phyloP scores from a whole-genome alignment of 2,329 filamentous ascomycete genomes.

The Colletotrichum sojae region DNA sequence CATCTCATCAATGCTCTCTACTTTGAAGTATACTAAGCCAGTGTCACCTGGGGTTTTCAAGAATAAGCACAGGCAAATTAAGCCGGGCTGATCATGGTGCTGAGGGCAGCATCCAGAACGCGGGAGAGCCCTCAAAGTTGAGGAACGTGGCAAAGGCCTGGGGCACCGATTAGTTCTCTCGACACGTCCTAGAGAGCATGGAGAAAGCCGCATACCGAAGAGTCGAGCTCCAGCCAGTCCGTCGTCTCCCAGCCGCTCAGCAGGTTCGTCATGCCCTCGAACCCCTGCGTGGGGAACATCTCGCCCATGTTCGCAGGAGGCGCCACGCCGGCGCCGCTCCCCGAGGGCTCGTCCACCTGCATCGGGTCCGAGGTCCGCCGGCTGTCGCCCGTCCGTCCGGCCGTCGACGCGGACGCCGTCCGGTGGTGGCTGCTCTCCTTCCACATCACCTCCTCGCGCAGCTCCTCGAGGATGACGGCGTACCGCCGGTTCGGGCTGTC shows the following conservation, averaged over 20 bases:
- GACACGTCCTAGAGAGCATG: neutral
- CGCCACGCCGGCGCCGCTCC: neutral
- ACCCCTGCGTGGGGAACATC: constrained; percentile 29
- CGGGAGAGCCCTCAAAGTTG: constrained; percentile 37
- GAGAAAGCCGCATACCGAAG: constrained; percentile 43
- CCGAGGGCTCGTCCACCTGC: constrained; percentile 20
- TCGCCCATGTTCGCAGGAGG: constrained; percentile 32
- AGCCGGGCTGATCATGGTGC: neutral
- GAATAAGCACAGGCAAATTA: neutral
- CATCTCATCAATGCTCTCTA: too few species aligned
- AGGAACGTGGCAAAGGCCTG: constrained; percentile 42
- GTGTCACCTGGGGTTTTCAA: neutral
- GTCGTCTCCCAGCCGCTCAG: constrained; percentile 48
- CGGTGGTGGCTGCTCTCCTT: constrained; percentile 8
- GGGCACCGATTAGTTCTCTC: constrained; percentile 19
- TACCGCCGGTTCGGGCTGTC: constrained; percentile 64
- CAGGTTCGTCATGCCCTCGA: constrained; percentile 38
- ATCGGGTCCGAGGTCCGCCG: neutral
- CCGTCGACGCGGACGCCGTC: neutral
- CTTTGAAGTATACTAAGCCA: too few species aligned
- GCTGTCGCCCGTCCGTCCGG: neutral
- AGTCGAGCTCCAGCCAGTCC: constrained; percentile 50
- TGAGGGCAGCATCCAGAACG: constrained; percentile 33
- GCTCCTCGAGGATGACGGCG: constrained; percentile 66
- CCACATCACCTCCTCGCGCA: constrained; percentile 55